Conservation (phyloP, 108 stramenopile genomes). For the Skeletonema menzelii region DNA sequence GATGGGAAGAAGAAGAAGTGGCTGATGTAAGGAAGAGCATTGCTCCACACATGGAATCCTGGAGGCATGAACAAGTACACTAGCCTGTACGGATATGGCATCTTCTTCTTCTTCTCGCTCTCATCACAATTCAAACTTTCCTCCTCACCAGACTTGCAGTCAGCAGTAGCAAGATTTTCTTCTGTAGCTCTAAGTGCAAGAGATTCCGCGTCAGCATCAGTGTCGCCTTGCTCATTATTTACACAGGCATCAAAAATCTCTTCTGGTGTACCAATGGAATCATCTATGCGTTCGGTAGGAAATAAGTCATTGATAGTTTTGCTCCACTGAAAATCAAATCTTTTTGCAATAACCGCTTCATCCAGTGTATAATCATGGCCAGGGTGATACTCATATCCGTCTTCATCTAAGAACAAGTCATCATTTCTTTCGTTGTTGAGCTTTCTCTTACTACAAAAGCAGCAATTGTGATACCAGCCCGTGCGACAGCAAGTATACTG, state of each 20-base stretch:
- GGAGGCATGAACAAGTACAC: conserved; percentile 35
- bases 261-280: background rate
- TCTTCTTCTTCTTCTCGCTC: background rate
- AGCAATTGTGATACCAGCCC: conserved; percentile 31
- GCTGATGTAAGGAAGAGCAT: conserved; percentile 2
- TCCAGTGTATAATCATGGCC: conserved; percentile 7
- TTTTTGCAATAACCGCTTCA: background rate
- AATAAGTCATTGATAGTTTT: background rate
- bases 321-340: background rate
- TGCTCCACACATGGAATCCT: conserved; percentile 39
- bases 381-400: conserved; percentile 36
- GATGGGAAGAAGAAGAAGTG: conserved; percentile 25
- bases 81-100: conserved; percentile 30
- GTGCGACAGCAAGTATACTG: conserved; percentile 6
- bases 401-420: conserved; percentile 21
- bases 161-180: background rate
- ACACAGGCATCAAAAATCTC: background rate
- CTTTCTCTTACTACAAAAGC: conserved; percentile 9
- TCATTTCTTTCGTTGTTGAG: background rate
- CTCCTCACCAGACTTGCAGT: background rate
- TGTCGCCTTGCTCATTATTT: background rate
- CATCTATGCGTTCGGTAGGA: background rate
- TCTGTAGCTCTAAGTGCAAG: background rate
- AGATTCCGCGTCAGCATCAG: background rate
- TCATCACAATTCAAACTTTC: background rate